Percentiles rank a stretch among this genome's conserved stretches.
Conservation (phyloP, 2,329 filamentous ascomycete species). For the Dactylellina parvicollis region DNA sequence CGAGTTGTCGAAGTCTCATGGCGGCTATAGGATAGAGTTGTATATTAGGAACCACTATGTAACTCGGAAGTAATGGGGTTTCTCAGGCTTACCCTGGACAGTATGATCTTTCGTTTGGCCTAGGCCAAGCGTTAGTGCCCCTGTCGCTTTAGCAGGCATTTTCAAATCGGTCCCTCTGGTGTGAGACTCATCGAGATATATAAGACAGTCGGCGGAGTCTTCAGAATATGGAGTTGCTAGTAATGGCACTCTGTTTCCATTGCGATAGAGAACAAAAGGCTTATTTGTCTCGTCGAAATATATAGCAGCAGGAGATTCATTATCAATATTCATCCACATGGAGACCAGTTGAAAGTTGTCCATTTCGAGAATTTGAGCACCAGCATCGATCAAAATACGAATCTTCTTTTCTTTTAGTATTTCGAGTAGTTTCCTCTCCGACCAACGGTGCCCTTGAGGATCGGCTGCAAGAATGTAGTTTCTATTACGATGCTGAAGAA, state of each 20-base stretch:
- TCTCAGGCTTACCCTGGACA: constrained; percentile 71
- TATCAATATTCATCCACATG: constrained; percentile 66
- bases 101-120: constrained; percentile 74
- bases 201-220: constrained; percentile 69
- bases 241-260: constrained; percentile 62
- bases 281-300: constrained; percentile 67
- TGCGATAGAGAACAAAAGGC: constrained; percentile 63
- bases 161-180: constrained; percentile 76
- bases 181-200: constrained; percentile 77
- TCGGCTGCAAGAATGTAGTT: constrained; percentile 62
- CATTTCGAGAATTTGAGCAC: constrained; percentile 72
- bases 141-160: constrained; percentile 69
- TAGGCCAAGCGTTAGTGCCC: constrained; percentile 74
- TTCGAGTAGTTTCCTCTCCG: constrained; percentile 64
- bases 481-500: constrained; percentile 67
- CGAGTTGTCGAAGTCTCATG: constrained; percentile 77
- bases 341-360: constrained; percentile 66
- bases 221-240: constrained; percentile 68
- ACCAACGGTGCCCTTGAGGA: constrained; percentile 60
- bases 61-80: background rate
- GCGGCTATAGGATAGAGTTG: constrained; percentile 17
- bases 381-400: constrained; percentile 71
- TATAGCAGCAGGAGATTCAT: constrained; percentile 65
- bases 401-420: constrained; percentile 62
- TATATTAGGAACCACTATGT: background rate